Evolutionary conservation across 306 rosid species (phyloP).

Genomic region (Aeschynomene evenia): DNA sequence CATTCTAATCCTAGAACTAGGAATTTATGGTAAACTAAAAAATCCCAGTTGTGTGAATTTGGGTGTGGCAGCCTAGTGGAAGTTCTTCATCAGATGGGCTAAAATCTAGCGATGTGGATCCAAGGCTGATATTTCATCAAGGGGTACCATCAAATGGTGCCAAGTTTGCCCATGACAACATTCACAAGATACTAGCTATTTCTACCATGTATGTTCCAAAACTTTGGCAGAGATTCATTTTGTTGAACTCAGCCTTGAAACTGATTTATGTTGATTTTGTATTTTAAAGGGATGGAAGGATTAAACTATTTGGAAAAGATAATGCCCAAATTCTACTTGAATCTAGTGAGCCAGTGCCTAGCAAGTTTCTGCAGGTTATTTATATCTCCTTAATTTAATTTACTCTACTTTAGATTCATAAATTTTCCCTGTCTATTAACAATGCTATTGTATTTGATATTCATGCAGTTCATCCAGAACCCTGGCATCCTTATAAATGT

Average conservation of each 20-base stretch:
- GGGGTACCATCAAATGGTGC: slow-evolving; percentile 67
- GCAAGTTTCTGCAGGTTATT: slow-evolving; percentile 77
- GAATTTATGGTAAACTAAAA: background rate
- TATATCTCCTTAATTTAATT: background rate
- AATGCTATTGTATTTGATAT: slow-evolving; percentile 14
- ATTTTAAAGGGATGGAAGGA: slow-evolving; percentile 68
- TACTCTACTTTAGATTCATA: too few relatives aligned
- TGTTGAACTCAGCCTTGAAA: slow-evolving; percentile 9
- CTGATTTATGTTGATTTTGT: background rate
- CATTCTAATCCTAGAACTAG: background rate
- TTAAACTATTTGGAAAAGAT: slow-evolving; percentile 73
- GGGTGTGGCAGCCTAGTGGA: slow-evolving; percentile 50
- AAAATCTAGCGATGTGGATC: slow-evolving; percentile 59
- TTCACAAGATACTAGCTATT: slow-evolving; percentile 68
- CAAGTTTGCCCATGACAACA: slow-evolving; percentile 61
- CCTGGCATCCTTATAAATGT: slow-evolving; percentile 68
- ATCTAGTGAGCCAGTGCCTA: slow-evolving; percentile 54
- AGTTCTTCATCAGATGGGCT: slow-evolving; percentile 39
- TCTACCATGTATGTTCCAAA: slow-evolving; percentile 73
- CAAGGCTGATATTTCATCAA: slow-evolving; percentile 56
- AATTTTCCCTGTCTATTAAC: slow-evolving; percentile 12
- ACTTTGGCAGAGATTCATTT: background rate
- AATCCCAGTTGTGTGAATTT: background rate
- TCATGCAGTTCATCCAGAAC: slow-evolving; percentile 67
- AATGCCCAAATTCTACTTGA: slow-evolving; percentile 74